phyloP scores from a whole-genome alignment of 2,329 filamentous ascomycete species.

The Exophiala spinifera region DNA sequence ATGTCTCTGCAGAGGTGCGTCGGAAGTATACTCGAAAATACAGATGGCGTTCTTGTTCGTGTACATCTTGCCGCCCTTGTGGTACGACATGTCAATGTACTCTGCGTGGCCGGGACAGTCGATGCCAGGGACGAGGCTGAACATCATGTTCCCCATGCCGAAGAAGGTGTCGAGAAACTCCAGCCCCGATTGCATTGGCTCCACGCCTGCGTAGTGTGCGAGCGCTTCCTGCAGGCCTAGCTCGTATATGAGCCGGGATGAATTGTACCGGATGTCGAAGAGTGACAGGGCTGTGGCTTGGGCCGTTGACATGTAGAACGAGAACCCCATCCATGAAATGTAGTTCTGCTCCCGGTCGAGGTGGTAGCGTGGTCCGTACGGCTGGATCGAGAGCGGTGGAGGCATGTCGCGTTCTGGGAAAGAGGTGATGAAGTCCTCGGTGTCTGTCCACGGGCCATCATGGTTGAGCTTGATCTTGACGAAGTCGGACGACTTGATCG shows the following conservation, averaged over 20 bases:
- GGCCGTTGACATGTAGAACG: conserved; percentile 50
- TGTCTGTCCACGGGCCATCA: conserved; percentile 28
- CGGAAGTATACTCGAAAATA: conserved; percentile 25
- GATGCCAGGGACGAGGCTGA: conserved; percentile 32
- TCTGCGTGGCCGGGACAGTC: conserved; percentile 33
- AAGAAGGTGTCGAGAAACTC: conserved; percentile 36
- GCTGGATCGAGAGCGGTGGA: conserved; percentile 33
- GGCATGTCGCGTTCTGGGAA: conserved; percentile 17
- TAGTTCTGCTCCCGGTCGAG: conserved; percentile 47
- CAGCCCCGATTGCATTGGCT: conserved; percentile 29
- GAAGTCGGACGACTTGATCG: conserved; percentile 32
- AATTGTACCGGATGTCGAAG: conserved; percentile 52
- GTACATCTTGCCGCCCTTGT: conserved; percentile 26
- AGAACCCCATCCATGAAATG: conserved; percentile 54
- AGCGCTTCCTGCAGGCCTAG: conserved; percentile 53
- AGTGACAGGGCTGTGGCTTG: conserved; percentile 47
- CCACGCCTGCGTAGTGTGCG: conserved; percentile 49
- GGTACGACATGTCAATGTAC: conserved; percentile 28
- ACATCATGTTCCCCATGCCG: conserved; percentile 33
- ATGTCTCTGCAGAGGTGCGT: conserved; percentile 36
- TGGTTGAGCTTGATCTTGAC: conserved; percentile 18
- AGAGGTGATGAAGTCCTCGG: conserved; percentile 9
- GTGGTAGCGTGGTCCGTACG: conserved; percentile 40
- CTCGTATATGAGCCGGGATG: conserved; percentile 52
- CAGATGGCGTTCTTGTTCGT: conserved; percentile 37